Evolutionary conservation across 1,139 yeast species (phyloP).

Genomic region (Yamadazyma jaroonii): DNA sequence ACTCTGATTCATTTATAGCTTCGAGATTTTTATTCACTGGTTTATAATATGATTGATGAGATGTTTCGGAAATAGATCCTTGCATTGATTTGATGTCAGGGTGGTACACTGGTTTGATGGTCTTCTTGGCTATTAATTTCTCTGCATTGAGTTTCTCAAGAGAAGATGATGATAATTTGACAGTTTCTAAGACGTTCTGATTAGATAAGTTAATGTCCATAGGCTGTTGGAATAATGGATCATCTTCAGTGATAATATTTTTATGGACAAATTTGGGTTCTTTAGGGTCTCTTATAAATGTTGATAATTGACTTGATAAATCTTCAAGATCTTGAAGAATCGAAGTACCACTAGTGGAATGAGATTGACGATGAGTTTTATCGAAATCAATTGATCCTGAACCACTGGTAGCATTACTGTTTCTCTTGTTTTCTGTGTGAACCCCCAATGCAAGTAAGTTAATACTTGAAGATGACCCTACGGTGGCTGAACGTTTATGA

Average conservation of each 20-base stretch:
- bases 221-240: slow-evolving; percentile 12
- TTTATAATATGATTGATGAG: slow-evolving; percentile 4
- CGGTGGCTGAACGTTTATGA: neutral
- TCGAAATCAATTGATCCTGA: slow-evolving; percentile 11
- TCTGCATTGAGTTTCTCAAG: slow-evolving; percentile 2
- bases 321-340: slow-evolving; percentile 29
- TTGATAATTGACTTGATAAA: slow-evolving; percentile 28
- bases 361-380: slow-evolving; percentile 18
- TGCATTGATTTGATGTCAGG: slow-evolving; percentile 24
- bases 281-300: slow-evolving; percentile 13
- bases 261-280: slow-evolving; percentile 16
- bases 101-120: neutral
- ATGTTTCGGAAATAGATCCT: slow-evolving; percentile 18
- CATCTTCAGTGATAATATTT: slow-evolving; percentile 12
- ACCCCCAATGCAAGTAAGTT: slow-evolving; percentile 3
- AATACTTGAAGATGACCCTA: slow-evolving; percentile 6
- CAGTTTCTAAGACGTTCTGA: slow-evolving; percentile 10
- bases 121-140: neutral
- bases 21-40: slow-evolving; percentile 2
- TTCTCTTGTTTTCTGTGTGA: slow-evolving; percentile 6
- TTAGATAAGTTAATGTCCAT: slow-evolving; percentile 8
- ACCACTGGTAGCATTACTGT: slow-evolving; percentile 9
- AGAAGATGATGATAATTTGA: slow-evolving; percentile 7
- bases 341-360: slow-evolving; percentile 28
- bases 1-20: slow-evolving; percentile 4